Evolutionary conservation across 371 early-diverging fungal genomes (phyloP).

Genomic region (Mucor saturninus): DNA sequence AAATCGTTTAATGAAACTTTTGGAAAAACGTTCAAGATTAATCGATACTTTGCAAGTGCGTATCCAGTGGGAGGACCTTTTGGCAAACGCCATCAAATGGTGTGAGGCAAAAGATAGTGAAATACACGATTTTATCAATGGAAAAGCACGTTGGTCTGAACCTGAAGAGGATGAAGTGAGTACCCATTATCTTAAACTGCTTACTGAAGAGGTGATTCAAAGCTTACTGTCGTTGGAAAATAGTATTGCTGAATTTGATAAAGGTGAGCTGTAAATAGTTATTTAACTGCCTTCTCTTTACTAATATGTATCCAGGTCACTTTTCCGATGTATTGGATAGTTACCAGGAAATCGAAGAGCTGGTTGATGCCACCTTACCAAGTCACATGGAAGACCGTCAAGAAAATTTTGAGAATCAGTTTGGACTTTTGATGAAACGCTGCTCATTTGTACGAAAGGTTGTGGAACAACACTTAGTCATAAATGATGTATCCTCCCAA

Average conservation of each 20-base stretch:
- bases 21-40: slow-evolving; percentile 27
- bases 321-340: slow-evolving; percentile 30
- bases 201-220: slow-evolving; percentile 28
- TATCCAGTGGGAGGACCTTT: slow-evolving; percentile 39
- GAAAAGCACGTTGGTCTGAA: slow-evolving; percentile 25
- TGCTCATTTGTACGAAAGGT: slow-evolving; percentile 33
- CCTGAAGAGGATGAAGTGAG: slow-evolving; percentile 6
- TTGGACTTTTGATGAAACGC: slow-evolving; percentile 31
- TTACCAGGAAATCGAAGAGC: slow-evolving; percentile 43
- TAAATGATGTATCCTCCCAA: slow-evolving; percentile 30
- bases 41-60: slow-evolving; percentile 30
- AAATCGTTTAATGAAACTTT: slow-evolving; percentile 35
- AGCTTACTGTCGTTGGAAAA: slow-evolving; percentile 28
- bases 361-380: slow-evolving; percentile 26
- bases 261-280: slow-evolving; percentile 1
- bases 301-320: slow-evolving; percentile 6
- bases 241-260: slow-evolving; percentile 36
- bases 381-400: slow-evolving; percentile 37
- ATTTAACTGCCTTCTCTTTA: neutral
- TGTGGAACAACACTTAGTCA: slow-evolving; percentile 41
- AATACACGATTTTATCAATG: slow-evolving; percentile 18
- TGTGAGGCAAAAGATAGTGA: slow-evolving; percentile 16
- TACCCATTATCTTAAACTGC: slow-evolving; percentile 13
- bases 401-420: slow-evolving; percentile 31
- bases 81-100: slow-evolving; percentile 14